Conservation (phyloP, 768 basidiomycete genomes). For the Strobilomyces dryophilus region DNA sequence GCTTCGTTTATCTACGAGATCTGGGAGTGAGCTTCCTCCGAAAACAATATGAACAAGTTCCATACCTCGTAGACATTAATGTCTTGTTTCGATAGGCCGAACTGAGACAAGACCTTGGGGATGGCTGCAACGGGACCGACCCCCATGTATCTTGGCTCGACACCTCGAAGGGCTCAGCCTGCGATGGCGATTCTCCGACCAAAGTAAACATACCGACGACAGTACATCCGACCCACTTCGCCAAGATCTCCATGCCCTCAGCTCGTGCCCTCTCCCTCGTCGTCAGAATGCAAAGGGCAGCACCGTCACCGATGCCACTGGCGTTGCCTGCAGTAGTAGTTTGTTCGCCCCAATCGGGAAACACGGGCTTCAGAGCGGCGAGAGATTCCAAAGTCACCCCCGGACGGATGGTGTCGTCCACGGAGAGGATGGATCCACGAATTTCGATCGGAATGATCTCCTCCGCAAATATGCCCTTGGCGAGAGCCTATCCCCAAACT, state of each 20-base stretch:
- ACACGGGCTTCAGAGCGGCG: conserved; percentile 77
- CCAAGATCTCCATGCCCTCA: conserved; percentile 75
- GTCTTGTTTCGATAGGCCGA: conserved; percentile 65
- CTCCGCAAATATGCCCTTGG: conserved; percentile 69
- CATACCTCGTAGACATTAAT: conserved; percentile 72
- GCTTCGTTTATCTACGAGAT: conserved; percentile 75
- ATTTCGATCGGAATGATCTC: conserved; percentile 89
- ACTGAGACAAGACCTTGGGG: conserved; percentile 59
- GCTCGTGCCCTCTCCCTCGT: conserved; percentile 73
- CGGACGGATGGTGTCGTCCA: conserved; percentile 84
- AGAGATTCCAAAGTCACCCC: conserved; percentile 80
- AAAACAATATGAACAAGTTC: neutral
- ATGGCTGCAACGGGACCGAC: conserved; percentile 70
- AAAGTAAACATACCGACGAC: conserved; percentile 58
- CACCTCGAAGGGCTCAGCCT: conserved; percentile 39
- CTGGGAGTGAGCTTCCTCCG: neutral
- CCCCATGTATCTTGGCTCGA: conserved; percentile 77
- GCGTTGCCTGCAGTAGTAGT: conserved; percentile 83
- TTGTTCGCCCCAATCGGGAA: conserved; percentile 67
- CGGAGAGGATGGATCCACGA: conserved; percentile 58
- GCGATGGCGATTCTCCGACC: neutral
- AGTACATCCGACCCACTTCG: conserved; percentile 74
- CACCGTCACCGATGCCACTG: conserved; percentile 90
- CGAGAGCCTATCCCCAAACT: conserved; percentile 45
- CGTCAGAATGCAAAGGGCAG: conserved; percentile 77